Base-by-base conservation (phyloP, 2,329 filamentous ascomycete genomes). In the Bipolaris zeicola region DNA sequence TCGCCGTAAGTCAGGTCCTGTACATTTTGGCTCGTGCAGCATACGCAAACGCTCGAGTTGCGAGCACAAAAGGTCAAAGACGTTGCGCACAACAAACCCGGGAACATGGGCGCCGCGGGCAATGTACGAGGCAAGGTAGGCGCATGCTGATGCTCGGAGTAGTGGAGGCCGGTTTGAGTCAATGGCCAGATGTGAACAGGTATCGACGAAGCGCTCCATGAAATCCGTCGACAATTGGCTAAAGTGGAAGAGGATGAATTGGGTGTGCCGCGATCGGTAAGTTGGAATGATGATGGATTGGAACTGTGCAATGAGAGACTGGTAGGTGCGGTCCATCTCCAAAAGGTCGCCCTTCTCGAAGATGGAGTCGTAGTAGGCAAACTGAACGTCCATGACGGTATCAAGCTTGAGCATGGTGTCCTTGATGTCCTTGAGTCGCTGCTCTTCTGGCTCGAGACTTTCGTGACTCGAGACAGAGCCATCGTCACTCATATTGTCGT, bases 161-260 rank as follows among this genome's bases (percentile, higher is more conserved):
- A 94, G 85, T 26, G 88, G 86, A 1, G 91, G 87, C 24, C 67
- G 67, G 10, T 63, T 56, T 45, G 88, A 86, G 73, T 91, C 87
- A 65, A 90, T 88, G 38, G 90, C 86, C 22, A 91, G 82, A 58
- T 89, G 83, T 37, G 91, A 85, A 62, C 94, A 89, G 22, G 88
- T 89, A 33, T 89, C 89, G 41, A 91, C 89, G 70, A 98, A 98
- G 46, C 88, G 85, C 69, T 95, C 91, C 55, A 91, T 89, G 45
- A 96, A 85, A 42, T 85, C 83, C 28, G 90, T 87, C 7, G 91
- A 90, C 55, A 85, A 85, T 76, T 99, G 94, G 14, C 91, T 90
- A 73, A 96, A 97, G 77, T 97, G 94, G 77, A 99, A 99, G 48
- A 98, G 84, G 45, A 99, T 85, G 68, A 98, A 99, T 70, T 99